phyloP scores from a whole-genome alignment of 352 stramenopile species.

The Phytopythium montanum region DNA sequence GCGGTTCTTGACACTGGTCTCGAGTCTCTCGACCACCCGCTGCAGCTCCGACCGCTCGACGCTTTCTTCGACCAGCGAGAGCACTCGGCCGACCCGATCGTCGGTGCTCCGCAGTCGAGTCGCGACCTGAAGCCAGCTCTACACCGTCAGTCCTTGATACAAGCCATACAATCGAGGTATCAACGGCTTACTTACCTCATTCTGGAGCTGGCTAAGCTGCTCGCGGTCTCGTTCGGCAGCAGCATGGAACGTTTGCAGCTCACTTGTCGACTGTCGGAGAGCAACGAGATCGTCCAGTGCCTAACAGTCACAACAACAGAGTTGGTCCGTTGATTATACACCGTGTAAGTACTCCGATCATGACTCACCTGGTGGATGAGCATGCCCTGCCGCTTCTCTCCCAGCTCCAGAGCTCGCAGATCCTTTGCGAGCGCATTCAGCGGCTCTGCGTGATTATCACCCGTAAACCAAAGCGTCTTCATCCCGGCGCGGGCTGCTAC shows the following conservation, averaged over 20 bases:
- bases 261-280: conserved; percentile 24
- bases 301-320: too few species aligned
- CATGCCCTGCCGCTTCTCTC: conserved; percentile 35
- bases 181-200: conserved; percentile 13
- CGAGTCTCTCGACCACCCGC: conserved; percentile 31
- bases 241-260: conserved; percentile 26
- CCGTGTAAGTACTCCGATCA: neutral
- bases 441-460: conserved; percentile 19
- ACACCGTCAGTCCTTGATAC: neutral
- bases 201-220: conserved; percentile 3
- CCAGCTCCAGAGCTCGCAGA: conserved; percentile 36
- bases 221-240: conserved; percentile 30
- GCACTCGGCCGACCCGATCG: conserved; percentile 29
- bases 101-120: conserved; percentile 31
- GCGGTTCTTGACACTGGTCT: conserved; percentile 42
- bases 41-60: conserved; percentile 34
- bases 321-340: neutral
- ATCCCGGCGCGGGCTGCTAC: too few species aligned
- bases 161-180: neutral
- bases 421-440: conserved; percentile 31
- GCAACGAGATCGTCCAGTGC: too few species aligned
- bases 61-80: conserved; percentile 29
- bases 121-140: conserved; percentile 12
- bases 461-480: neutral
- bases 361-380: conserved; percentile 37